phyloP scores from a whole-genome alignment of 2,329 filamentous ascomycete genomes.

The Trichoderma pleuroti region DNA sequence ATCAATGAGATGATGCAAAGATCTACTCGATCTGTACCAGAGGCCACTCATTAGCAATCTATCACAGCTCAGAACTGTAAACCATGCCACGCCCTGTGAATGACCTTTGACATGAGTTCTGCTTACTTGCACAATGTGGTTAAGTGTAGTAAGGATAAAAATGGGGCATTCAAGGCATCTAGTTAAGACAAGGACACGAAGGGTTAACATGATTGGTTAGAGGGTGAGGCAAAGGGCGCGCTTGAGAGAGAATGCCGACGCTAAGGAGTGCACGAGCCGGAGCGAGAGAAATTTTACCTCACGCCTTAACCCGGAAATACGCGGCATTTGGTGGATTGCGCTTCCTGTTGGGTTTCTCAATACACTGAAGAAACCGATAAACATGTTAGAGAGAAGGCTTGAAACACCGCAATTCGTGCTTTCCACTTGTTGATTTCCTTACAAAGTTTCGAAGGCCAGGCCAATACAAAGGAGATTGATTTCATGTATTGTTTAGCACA shows the following conservation, averaged over 20 bases:
- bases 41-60: not conserved
- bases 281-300: not conserved
- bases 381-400: not conserved
- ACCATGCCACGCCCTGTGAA: not conserved
- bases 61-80: not conserved
- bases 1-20: not conserved
- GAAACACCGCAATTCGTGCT: not conserved
- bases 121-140: not conserved
- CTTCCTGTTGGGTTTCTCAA: not conserved
- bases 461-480: not conserved
- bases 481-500: not conserved
- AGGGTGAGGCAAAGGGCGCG: not conserved
- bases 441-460: not conserved
- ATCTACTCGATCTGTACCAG: not conserved
- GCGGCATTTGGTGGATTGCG: not conserved
- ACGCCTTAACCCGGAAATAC: constrained; percentile 1
- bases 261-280: constrained; percentile 7
- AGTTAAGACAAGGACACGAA: not conserved
- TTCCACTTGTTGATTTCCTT: not conserved
- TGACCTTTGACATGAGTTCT: not conserved
- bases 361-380: not conserved
- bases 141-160: not conserved
- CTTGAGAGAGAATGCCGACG: constrained; percentile 2
- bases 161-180: not conserved
- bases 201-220: not conserved